Conservation (phyloP, 2,329 filamentous ascomycete species). For the Pseudogymnoascus sp. region DNA sequence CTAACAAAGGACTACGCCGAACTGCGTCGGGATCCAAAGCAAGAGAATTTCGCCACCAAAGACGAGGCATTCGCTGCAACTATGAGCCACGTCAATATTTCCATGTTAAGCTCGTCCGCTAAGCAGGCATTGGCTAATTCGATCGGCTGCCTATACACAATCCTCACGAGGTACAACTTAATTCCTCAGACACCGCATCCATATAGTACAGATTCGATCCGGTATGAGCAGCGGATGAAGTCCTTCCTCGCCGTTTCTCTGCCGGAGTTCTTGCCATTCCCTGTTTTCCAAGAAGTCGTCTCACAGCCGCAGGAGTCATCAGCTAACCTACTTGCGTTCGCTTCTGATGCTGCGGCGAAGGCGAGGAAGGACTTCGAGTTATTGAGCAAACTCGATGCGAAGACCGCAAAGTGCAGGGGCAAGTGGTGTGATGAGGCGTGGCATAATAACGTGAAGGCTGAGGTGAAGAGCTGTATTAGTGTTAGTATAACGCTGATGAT, state of each 20-base stretch:
- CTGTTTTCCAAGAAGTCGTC: constrained; percentile 42
- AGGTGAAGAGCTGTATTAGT: constrained; percentile 64
- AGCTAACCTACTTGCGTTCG: constrained; percentile 29
- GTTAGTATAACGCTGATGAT: constrained; percentile 57
- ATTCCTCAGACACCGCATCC: constrained; percentile 37
- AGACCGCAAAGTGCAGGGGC: constrained; percentile 49
- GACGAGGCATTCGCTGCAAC: constrained; percentile 43
- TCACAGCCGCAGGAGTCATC: constrained; percentile 35
- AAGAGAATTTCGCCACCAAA: constrained; percentile 20
- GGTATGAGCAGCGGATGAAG: constrained; percentile 66
- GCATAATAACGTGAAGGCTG: constrained; percentile 51
- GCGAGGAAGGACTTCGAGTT: constrained; percentile 51
- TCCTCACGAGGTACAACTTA: constrained; percentile 35
- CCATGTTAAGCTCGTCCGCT: constrained; percentile 59
- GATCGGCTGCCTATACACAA: constrained; percentile 46
- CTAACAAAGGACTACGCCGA: constrained; percentile 33
- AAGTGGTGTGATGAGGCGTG: constrained; percentile 51
- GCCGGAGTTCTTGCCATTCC: constrained; percentile 50
- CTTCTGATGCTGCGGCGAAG: constrained; percentile 28
- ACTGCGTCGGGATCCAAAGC: constrained; percentile 13
- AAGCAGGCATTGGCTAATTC: constrained; percentile 48
- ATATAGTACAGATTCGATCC: constrained; percentile 50
- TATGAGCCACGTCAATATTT: constrained; percentile 50
- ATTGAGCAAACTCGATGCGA: constrained; percentile 44
- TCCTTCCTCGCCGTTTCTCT: constrained; percentile 56